A percentile compares a stretch with the other conserved stretches of the same genome.
phyloP scores from a whole-genome alignment of 2,329 filamentous ascomycete genomes.

The Fusarium abutilonis region DNA sequence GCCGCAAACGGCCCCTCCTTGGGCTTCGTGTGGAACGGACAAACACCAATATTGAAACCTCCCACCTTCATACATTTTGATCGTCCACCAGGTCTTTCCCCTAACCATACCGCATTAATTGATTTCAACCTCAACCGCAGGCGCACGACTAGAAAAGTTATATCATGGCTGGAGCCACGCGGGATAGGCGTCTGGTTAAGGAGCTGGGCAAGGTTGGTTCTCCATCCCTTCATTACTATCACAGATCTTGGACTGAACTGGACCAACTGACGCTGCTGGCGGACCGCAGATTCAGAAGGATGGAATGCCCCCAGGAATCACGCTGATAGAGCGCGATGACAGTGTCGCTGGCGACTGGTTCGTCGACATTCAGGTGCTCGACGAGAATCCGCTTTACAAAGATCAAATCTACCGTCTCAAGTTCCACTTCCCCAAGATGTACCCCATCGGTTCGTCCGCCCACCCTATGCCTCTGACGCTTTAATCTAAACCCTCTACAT shows the following conservation, averaged over 20 bases:
- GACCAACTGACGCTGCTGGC: slow-evolving; percentile 33
- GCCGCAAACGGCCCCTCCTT: slow-evolving; percentile 39
- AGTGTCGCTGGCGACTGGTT: slow-evolving; percentile 81
- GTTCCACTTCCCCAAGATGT: slow-evolving; percentile 83
- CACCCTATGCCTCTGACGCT: neutral
- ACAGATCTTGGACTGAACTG: slow-evolving; percentile 1
- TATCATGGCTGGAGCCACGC: slow-evolving; percentile 57
- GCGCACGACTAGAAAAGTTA: slow-evolving; percentile 13
- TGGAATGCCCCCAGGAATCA: slow-evolving; percentile 74
- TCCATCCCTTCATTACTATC: neutral
- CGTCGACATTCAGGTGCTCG: slow-evolving; percentile 90
- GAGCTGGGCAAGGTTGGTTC: slow-evolving; percentile 65
- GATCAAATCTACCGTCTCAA: slow-evolving; percentile 84
- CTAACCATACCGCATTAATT: neutral
- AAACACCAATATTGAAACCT: slow-evolving; percentile 20
- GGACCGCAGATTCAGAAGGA: slow-evolving; percentile 61
- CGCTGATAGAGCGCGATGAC: slow-evolving; percentile 81
- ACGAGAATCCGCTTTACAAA: slow-evolving; percentile 87
- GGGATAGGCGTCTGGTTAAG: slow-evolving; percentile 67
- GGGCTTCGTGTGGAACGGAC: slow-evolving; percentile 16
- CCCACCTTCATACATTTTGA: slow-evolving; percentile 22
- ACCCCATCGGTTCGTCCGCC: slow-evolving; percentile 82
- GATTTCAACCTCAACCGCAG: neutral
- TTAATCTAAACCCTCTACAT: slow-evolving; percentile 21
- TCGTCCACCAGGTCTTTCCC: slow-evolving; percentile 15